Conservation (phyloP, 768 basidiomycete genomes). For the Rhizopogon vulgaris region DNA sequence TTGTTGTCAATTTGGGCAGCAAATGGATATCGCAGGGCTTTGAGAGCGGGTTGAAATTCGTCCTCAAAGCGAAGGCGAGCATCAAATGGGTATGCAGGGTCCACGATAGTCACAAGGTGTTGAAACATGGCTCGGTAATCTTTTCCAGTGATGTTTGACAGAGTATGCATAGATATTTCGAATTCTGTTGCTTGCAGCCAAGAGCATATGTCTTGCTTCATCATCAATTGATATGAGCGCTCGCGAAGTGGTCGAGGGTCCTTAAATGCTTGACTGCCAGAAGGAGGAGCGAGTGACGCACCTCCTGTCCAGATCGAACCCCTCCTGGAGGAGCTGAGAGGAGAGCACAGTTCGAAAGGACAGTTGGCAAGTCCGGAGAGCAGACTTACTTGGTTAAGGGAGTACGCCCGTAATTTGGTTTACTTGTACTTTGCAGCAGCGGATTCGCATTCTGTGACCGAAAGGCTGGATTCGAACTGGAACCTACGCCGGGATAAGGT, state of each 20-base stretch:
- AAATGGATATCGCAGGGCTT: constrained; percentile 77
- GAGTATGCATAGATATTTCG: constrained; percentile 60
- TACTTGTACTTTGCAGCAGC: constrained; percentile 61
- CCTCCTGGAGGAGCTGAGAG: constrained; percentile 58
- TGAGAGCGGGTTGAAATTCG: constrained; percentile 72
- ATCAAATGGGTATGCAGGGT: constrained; percentile 60
- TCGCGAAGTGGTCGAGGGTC: constrained; percentile 80
- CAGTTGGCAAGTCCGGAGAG: constrained; percentile 1
- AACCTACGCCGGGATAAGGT: constrained; percentile 35
- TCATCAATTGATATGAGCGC: constrained; percentile 61
- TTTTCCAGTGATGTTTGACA: constrained; percentile 76
- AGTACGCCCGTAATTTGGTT: constrained; percentile 64
- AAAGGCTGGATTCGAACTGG: constrained; percentile 51
- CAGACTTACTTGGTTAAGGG: constrained; percentile 57
- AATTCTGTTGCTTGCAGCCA: constrained; percentile 66
- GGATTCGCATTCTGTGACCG: constrained; percentile 66
- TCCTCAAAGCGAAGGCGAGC: constrained; percentile 65
- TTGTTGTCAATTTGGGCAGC: constrained; percentile 74
- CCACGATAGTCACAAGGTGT: constrained; percentile 64
- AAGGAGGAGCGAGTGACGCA: constrained; percentile 36
- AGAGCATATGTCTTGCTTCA: constrained; percentile 69
- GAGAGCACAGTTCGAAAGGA: constrained; percentile 4
- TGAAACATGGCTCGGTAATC: constrained; percentile 85
- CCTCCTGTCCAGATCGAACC: constrained; percentile 70
- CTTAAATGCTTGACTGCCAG: constrained; percentile 52